These are phyloP conservation scores for Phytophthora pisi DNA, from an alignment of 352 stramenopile species.

Conservation along the genomic window DNA sequence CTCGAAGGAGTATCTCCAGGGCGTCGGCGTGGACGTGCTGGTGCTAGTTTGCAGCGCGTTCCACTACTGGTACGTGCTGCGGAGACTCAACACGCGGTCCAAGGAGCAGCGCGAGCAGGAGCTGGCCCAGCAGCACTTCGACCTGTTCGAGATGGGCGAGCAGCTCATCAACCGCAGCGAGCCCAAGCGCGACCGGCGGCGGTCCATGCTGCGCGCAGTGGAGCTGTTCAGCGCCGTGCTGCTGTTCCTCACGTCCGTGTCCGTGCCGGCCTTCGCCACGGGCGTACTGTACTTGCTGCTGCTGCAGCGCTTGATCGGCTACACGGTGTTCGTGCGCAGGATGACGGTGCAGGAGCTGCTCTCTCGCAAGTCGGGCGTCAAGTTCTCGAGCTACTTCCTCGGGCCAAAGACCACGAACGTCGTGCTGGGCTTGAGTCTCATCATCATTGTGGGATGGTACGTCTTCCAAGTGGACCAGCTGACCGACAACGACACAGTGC, in stretches of 20 bases:
- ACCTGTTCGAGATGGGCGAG: slow-evolving; percentile 65
- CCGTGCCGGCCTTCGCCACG: slow-evolving; percentile 60
- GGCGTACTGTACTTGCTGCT: slow-evolving; percentile 68
- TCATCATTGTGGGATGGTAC: slow-evolving; percentile 67
- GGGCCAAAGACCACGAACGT: slow-evolving; percentile 42
- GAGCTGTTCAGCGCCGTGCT: slow-evolving; percentile 57
- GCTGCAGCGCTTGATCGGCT: slow-evolving; percentile 60
- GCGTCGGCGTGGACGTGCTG: slow-evolving; percentile 65
- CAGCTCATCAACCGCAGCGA: slow-evolving; percentile 41
- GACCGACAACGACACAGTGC: slow-evolving; percentile 30
- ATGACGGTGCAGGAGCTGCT: slow-evolving; percentile 66
- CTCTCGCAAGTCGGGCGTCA: slow-evolving; percentile 26
- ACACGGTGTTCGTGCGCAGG: slow-evolving; percentile 68
- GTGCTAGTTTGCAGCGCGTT: slow-evolving; percentile 59
- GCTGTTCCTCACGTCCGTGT: slow-evolving; percentile 66
- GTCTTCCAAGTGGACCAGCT: slow-evolving; percentile 55
- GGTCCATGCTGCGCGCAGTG: slow-evolving; percentile 39
- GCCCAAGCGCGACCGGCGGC: slow-evolving; percentile 31
- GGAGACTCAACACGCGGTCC: slow-evolving; percentile 30
- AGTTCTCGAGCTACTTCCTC: slow-evolving; percentile 55
- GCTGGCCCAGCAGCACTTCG: slow-evolving; percentile 46
- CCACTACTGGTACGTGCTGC: slow-evolving; percentile 72
- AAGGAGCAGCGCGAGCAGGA: slow-evolving; percentile 39
- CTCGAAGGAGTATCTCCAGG: slow-evolving; percentile 43
- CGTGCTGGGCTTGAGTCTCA: slow-evolving; percentile 51